Evolutionary conservation across 148 eudicot species (phyloP).

Genomic region (Cornus kousa): DNA sequence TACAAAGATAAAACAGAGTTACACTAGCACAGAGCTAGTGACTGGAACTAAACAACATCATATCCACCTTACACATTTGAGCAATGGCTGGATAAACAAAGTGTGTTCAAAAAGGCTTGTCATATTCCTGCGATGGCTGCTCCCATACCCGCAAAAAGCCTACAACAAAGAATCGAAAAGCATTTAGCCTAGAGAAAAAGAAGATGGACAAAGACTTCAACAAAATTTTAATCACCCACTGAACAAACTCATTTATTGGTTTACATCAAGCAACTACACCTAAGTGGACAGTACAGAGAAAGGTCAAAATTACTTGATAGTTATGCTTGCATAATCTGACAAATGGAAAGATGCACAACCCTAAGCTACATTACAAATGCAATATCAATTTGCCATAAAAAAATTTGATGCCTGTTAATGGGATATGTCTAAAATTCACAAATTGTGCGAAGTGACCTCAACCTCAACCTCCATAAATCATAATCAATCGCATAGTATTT

Average conservation of each 20-base stretch:
- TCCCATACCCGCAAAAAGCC: conserved; percentile 80
- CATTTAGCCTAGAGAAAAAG: conserved; percentile 17
- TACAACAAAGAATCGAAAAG: conserved; percentile 25
- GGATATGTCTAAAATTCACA: neutral
- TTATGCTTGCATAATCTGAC: neutral
- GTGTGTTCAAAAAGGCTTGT: conserved; percentile 60
- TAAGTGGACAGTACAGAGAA: neutral
- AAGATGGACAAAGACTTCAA: neutral
- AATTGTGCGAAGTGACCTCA: neutral
- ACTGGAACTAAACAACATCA: conserved; percentile 12
- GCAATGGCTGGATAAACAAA: neutral
- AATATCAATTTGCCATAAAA: neutral
- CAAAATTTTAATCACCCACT: neutral
- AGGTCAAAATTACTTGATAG: neutral
- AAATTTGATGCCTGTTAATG: neutral
- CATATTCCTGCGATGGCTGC: conserved; percentile 72
- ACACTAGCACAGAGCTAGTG: conserved; percentile 3
- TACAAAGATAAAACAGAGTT: neutral
- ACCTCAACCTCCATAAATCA: no score
- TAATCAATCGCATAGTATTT: neutral
- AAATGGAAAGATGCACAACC: neutral
- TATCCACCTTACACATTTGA: conserved; percentile 5
- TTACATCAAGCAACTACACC: neutral
- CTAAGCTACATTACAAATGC: neutral
- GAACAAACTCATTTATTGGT: conserved; percentile 1